phyloP scores from a whole-genome alignment of 768 basidiomycete genomes.

The Tulasnella sp. region DNA sequence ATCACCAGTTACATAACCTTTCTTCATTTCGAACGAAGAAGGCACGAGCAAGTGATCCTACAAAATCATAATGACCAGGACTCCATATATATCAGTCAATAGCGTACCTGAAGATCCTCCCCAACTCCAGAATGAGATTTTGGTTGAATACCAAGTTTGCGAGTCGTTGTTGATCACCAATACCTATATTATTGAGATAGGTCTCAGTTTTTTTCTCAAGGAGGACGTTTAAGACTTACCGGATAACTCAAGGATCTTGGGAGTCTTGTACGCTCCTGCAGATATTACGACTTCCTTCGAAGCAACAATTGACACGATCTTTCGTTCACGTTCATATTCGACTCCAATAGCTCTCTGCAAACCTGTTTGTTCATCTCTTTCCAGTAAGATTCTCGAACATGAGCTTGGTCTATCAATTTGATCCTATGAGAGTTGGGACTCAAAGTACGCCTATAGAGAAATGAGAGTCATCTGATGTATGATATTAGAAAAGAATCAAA shows the following conservation, averaged over 20 bases:
- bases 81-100: neutral
- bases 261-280: slow-evolving; percentile 8
- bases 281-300: slow-evolving; percentile 33
- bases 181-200: slow-evolving; percentile 15
- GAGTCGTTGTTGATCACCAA: slow-evolving; percentile 29
- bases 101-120: slow-evolving; percentile 29
- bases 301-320: slow-evolving; percentile 26
- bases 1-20: slow-evolving; percentile 12
- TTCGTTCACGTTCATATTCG: slow-evolving; percentile 24
- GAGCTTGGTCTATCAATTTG: slow-evolving; percentile 32
- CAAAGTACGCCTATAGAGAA: slow-evolving; percentile 14
- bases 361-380: slow-evolving; percentile 23
- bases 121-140: slow-evolving; percentile 35
- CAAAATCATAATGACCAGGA: neutral
- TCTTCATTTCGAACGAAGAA: slow-evolving; percentile 8
- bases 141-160: slow-evolving; percentile 24
- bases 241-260: slow-evolving; percentile 27
- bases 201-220: neutral
- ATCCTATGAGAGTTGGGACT: slow-evolving; percentile 22
- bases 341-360: slow-evolving; percentile 32
- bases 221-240: no score
- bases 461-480: no score
- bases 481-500: neutral
- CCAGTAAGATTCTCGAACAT: slow-evolving; percentile 30
- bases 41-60: slow-evolving; percentile 15